phyloP scores from a whole-genome alignment of 2,329 filamentous ascomycete species.

The Verticillium longisporum region DNA sequence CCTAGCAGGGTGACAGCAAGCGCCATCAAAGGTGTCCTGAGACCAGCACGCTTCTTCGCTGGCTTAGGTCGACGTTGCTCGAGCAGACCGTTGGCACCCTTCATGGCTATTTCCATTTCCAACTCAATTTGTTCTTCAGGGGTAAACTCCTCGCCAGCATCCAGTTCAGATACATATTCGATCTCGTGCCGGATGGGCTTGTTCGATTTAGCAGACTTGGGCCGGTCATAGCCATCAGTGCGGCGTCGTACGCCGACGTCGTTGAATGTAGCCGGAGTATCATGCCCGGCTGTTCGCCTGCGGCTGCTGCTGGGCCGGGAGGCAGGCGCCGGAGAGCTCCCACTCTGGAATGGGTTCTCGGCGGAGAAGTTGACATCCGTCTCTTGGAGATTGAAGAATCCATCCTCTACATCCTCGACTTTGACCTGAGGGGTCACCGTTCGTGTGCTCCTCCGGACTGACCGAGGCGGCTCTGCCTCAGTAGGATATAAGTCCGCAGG shows the following conservation, averaged over 20 bases:
- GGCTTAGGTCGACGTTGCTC: slow-evolving; percentile 33
- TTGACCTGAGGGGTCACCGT: slow-evolving; percentile 48
- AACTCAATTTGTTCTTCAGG: slow-evolving; percentile 82
- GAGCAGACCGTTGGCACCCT: slow-evolving; percentile 24
- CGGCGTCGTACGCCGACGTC: slow-evolving; percentile 35
- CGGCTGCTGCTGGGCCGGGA: slow-evolving; percentile 41
- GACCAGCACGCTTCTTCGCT: slow-evolving; percentile 1
- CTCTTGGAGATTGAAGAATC: slow-evolving; percentile 31
- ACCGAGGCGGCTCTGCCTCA: slow-evolving; percentile 20
- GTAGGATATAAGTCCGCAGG: slow-evolving; percentile 43
- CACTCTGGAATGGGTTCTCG: slow-evolving; percentile 86
- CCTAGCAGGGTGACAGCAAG: slow-evolving; percentile 63
- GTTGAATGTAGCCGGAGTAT: not conserved
- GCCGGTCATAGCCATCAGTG: slow-evolving; percentile 26
- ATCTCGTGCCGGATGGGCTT: slow-evolving; percentile 25
- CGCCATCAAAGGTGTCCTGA: slow-evolving; percentile 52
- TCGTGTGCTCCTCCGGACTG: slow-evolving; percentile 43
- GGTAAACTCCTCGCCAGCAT: slow-evolving; percentile 86
- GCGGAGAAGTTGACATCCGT: slow-evolving; percentile 65
- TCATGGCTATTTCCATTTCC: slow-evolving; percentile 57
- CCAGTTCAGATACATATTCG: slow-evolving; percentile 36
- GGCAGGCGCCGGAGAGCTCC: slow-evolving; percentile 58
- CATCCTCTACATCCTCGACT: slow-evolving; percentile 45
- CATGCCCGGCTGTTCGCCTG: slow-evolving; percentile 31
- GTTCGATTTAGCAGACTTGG: slow-evolving; percentile 21